A percentile compares a stretch with the other conserved stretches of the same genome.
These are phyloP conservation scores for Alternaria burnsii DNA, from an alignment of 2,329 filamentous ascomycete genomes.

Conservation along the genomic window DNA sequence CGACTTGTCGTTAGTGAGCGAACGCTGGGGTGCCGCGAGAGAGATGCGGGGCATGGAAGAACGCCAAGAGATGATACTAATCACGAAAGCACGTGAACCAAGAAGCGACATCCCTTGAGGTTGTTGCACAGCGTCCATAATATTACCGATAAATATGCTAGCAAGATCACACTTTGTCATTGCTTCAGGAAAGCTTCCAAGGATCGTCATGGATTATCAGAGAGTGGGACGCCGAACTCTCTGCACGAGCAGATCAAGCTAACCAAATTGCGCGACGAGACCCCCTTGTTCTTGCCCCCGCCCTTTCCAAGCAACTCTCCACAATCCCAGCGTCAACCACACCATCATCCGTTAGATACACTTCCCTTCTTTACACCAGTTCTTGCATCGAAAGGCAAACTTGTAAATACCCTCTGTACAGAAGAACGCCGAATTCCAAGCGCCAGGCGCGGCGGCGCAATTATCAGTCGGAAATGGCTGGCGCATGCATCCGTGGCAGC, in stretches of 20 bases:
- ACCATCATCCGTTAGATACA: neutral
- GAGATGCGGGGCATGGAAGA: neutral
- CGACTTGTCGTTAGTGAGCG: neutral
- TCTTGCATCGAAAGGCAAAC: conserved; percentile 14
- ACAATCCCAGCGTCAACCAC: neutral
- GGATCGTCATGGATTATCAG: neutral
- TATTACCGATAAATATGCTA: neutral
- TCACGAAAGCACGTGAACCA: conserved; percentile 10
- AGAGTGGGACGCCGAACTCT: neutral
- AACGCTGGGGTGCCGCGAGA: neutral
- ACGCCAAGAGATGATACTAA: neutral
- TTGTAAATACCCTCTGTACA: conserved; percentile 20
- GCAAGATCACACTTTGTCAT: neutral
- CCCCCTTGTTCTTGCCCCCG: neutral
- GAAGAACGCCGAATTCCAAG: conserved; percentile 25
- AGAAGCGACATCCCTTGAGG: neutral
- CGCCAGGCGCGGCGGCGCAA: conserved; percentile 23
- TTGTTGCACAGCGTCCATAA: neutral
- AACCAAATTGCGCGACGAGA: neutral
- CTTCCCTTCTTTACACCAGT: conserved; percentile 13
- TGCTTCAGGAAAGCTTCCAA: fast-evolving
- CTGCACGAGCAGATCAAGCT: neutral
- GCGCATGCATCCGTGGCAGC: conserved; percentile 28
- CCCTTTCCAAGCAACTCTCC: neutral
- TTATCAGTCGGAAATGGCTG: conserved; percentile 14